Conservation (phyloP, 2,329 filamentous ascomycete genomes). For the Coniella vitis region DNA sequence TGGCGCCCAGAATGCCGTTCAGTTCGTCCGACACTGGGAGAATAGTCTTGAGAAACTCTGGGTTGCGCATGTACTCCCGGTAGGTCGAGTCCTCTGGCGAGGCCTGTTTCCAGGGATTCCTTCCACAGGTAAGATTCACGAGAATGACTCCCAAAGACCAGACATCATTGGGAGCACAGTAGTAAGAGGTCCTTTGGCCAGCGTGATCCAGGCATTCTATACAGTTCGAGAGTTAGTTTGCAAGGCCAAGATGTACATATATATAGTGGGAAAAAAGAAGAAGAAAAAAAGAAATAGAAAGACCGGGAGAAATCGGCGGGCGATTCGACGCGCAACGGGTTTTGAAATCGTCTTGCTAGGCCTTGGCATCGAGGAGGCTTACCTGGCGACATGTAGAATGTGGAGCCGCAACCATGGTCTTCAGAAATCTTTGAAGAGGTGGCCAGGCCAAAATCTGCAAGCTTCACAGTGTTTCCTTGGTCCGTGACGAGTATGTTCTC, state of each 20-base stretch:
- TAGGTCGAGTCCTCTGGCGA: conserved; percentile 92
- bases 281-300: background rate
- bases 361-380: conserved; percentile 32
- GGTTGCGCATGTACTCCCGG: conserved; percentile 78
- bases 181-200: conserved; percentile 70
- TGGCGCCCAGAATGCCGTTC: conserved; percentile 76
- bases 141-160: conserved; percentile 98
- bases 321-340: conserved; percentile 2
- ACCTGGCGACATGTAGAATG: conserved; percentile 99
- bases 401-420: conserved; percentile 96
- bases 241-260: background rate
- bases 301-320: conserved; percentile 20
- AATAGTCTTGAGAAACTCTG: conserved; percentile 85
- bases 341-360: background rate
- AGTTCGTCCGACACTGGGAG: conserved; percentile 85
- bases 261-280: too few relatives aligned
- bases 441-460: conserved; percentile 95
- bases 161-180: conserved; percentile 89
- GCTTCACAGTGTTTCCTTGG: conserved; percentile 81
- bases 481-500: conserved; percentile 95
- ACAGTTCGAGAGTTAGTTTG: conserved; percentile 25
- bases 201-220: conserved; percentile 84
- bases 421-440: conserved; percentile 77
- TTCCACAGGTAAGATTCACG: conserved; percentile 93
- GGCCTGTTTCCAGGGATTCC: conserved; percentile 98